phyloP scores from a whole-genome alignment of 1,284 basidiomycete species.

The Cryptococcus sp. region DNA sequence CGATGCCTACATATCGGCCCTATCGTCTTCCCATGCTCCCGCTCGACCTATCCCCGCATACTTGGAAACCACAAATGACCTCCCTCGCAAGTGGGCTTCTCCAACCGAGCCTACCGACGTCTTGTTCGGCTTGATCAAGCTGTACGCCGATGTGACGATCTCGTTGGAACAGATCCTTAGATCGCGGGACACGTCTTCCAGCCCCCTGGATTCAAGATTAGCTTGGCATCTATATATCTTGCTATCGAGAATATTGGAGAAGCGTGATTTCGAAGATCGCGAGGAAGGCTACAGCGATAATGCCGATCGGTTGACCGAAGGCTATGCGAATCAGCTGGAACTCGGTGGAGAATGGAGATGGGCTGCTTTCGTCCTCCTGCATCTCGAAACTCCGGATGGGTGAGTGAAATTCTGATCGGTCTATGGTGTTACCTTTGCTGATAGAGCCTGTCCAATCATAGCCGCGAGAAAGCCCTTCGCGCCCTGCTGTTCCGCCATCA shows the following conservation, averaged over 20 bases:
- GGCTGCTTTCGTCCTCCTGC: constrained; percentile 84
- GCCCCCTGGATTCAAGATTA: constrained; percentile 76
- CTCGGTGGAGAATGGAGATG: constrained; percentile 76
- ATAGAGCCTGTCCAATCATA: constrained; percentile 23
- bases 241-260: constrained; percentile 75
- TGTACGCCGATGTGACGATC: constrained; percentile 62
- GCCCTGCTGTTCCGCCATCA: constrained; percentile 77
- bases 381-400: constrained; percentile 78
- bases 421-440: constrained; percentile 7
- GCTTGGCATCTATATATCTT: constrained; percentile 94
- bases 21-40: constrained; percentile 52
- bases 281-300: constrained; percentile 72
- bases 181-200: constrained; percentile 74
- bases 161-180: constrained; percentile 58
- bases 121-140: constrained; percentile 77
- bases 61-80: constrained; percentile 52
- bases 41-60: constrained; percentile 73
- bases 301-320: constrained; percentile 78
- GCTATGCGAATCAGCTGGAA: constrained; percentile 87
- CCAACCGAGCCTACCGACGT: constrained; percentile 61
- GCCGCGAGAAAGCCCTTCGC: constrained; percentile 77
- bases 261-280: constrained; percentile 84
- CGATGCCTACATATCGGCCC: constrained; percentile 64
- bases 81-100: constrained; percentile 50
- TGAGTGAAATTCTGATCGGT: constrained; percentile 56